Conservation (phyloP, 2,329 filamentous ascomycete species). For the Daldinia sp. region DNA sequence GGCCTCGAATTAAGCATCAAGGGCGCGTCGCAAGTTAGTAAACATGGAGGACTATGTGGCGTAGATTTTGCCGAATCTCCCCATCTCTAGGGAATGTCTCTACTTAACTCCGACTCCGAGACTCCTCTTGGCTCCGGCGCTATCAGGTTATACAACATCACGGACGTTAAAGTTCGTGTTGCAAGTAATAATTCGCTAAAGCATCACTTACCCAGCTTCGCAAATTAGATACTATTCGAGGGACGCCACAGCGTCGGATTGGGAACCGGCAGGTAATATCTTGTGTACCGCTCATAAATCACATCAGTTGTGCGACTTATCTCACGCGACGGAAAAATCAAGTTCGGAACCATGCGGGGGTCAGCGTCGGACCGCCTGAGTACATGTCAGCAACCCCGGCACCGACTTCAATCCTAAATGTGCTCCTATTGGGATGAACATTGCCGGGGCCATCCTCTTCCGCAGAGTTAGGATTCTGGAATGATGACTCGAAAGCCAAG, state of each 20-base stretch:
- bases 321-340: slow-evolving; percentile 31
- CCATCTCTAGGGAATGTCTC: background rate
- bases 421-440: slow-evolving; percentile 44
- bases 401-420: slow-evolving; percentile 46
- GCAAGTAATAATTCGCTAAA: background rate
- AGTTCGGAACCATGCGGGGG: slow-evolving; percentile 14
- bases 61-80: background rate
- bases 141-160: slow-evolving; percentile 27
- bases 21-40: background rate
- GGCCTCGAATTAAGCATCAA: background rate
- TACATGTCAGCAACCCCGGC: slow-evolving; percentile 33
- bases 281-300: slow-evolving; percentile 14
- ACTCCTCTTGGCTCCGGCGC: background rate
- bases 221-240: slow-evolving; percentile 25
- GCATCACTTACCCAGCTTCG: slow-evolving; percentile 14
- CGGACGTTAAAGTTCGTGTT: slow-evolving; percentile 15
- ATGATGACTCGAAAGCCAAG: background rate
- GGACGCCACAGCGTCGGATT: slow-evolving; percentile 12
- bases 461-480: slow-evolving; percentile 38
- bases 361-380: slow-evolving; percentile 15
- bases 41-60: background rate
- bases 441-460: slow-evolving; percentile 42
- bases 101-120: background rate
- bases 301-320: slow-evolving; percentile 32
- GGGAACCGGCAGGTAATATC: slow-evolving; percentile 1